Conservation (phyloP, 371 early-diverging fungal species). For the Mortierella sp. region DNA sequence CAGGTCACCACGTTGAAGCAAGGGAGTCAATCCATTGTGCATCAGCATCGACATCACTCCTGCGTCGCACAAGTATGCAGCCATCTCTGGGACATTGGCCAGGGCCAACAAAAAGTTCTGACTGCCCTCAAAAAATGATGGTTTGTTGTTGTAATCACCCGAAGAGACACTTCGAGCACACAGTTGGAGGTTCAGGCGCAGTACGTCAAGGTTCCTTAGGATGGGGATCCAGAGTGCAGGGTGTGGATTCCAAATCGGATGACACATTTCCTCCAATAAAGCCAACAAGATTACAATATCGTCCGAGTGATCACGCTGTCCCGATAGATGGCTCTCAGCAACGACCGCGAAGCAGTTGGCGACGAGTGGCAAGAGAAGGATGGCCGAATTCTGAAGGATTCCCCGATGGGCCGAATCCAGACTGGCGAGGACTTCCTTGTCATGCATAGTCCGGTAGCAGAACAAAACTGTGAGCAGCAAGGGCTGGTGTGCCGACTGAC, state of each 20-base stretch:
- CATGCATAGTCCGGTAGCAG: constrained; percentile 47
- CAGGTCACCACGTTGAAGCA: constrained; percentile 43
- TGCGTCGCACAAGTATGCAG: constrained; percentile 43
- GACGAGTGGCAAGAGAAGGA: constrained; percentile 27
- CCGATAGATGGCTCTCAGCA: constrained; percentile 29
- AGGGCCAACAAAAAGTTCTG: constrained; percentile 42
- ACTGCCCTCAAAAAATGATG: constrained; percentile 50
- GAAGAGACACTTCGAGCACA: constrained; percentile 33
- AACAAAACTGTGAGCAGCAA: constrained; percentile 37
- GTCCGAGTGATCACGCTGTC: constrained; percentile 35
- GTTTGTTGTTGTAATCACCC: constrained; percentile 30
- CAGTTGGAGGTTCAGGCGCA: constrained; percentile 37
- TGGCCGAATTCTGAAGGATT: constrained; percentile 34
- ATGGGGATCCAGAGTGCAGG: constrained; percentile 50
- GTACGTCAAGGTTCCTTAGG: constrained; percentile 32
- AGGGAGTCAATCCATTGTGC: constrained; percentile 43
- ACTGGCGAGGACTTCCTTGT: constrained; percentile 39
- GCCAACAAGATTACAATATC: constrained; percentile 39
- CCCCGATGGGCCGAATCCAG: constrained; percentile 19
- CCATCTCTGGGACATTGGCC: constrained; percentile 46
- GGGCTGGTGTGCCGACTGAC: constrained; percentile 18
- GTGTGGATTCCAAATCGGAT: constrained; percentile 50
- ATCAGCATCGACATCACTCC: constrained; percentile 51
- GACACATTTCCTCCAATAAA: constrained; percentile 46
- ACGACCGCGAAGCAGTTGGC: constrained; percentile 26